phyloP scores from a whole-genome alignment of 2,329 filamentous ascomycete species.

The Cercospora canescens region DNA sequence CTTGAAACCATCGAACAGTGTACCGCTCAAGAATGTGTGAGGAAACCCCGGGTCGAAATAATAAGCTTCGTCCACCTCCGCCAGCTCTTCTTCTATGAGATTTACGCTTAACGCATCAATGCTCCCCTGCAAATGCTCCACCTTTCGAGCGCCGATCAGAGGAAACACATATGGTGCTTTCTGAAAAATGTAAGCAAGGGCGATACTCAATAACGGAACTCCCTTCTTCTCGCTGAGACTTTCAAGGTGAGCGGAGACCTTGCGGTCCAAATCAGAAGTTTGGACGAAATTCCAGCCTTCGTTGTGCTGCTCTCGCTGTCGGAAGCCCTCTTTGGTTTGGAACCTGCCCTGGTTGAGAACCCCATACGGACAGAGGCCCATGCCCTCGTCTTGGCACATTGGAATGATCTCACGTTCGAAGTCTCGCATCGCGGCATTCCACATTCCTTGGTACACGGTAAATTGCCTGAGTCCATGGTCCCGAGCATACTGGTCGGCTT shows the following conservation, averaged over 20 bases:
- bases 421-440: constrained; percentile 43
- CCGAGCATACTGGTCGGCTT: constrained; percentile 43
- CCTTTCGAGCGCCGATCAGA: constrained; percentile 69
- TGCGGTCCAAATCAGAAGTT: background rate
- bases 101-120: constrained; percentile 66
- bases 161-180: constrained; percentile 44
- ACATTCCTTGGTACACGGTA: constrained; percentile 42
- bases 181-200: background rate
- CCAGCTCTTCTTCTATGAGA: constrained; percentile 62
- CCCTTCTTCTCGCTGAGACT: background rate
- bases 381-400: constrained; percentile 32
- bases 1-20: background rate
- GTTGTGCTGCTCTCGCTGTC: constrained; percentile 40
- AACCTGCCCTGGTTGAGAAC: constrained; percentile 41
- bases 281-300: background rate
- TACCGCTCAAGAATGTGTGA: constrained; percentile 47
- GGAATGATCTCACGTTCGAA: constrained; percentile 50
- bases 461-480: constrained; percentile 35
- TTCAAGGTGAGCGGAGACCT: background rate
- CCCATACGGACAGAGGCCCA: constrained; percentile 57
- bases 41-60: constrained; percentile 70
- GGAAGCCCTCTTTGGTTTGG: constrained; percentile 46
- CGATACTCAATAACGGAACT: background rate
- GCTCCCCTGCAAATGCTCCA: constrained; percentile 69
- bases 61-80: constrained; percentile 63